These are phyloP conservation scores for Spinacia oleracea DNA, from an alignment of 179 eudicot genomes.

Conservation along the genomic window DNA sequence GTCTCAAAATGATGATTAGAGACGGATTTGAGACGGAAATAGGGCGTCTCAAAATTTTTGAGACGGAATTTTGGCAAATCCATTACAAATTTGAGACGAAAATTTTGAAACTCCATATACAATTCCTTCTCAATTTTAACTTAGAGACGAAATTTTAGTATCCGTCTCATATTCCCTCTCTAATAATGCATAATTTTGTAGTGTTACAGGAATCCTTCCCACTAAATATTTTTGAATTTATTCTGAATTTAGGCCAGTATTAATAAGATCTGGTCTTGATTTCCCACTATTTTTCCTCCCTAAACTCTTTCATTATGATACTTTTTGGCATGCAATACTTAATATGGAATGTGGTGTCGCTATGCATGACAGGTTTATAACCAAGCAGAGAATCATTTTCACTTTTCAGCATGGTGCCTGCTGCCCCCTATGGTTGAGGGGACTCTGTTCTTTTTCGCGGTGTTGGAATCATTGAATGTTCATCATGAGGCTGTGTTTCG, in stretches of 20 bases:
- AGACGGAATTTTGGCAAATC: no score
- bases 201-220: not conserved
- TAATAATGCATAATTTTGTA: no score
- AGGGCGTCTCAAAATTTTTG: no score
- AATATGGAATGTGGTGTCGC: not conserved
- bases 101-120: no score
- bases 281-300: not conserved
- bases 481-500: constrained; percentile 18
- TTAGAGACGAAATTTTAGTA: no score
- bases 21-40: no score
- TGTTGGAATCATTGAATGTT: constrained; percentile 9
- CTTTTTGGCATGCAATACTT: not conserved
- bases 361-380: not conserved
- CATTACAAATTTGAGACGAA: no score
- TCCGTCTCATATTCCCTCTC: no score
- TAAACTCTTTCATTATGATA: not conserved
- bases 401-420: not conserved
- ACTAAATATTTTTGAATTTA: not conserved
- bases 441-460: not conserved
- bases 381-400: not conserved
- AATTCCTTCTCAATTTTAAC: no score
- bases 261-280: not conserved
- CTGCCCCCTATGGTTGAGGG: not conserved
- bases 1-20: no score
- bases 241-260: not conserved